Evolutionary conservation across 768 basidiomycete genomes (phyloP), one percentile per base, ranked within the genome.

Genomic region (Russula lepida): DNA sequence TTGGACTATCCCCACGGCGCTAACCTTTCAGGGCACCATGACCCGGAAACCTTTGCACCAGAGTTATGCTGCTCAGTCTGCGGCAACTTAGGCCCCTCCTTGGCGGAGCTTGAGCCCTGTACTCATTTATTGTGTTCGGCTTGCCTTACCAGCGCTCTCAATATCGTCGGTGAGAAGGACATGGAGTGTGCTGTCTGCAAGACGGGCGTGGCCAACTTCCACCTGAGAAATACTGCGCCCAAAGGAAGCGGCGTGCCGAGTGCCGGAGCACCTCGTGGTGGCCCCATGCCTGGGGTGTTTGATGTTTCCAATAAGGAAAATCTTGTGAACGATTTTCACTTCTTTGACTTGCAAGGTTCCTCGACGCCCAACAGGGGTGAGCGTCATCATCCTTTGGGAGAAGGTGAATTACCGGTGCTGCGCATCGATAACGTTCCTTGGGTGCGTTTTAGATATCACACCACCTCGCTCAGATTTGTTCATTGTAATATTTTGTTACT

Each of bases 401-500:
- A 52, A 23, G 68, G 67, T 47, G 79, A 82, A 37, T 74, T 78
- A 27, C 77, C 84, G 32, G 89, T 92, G 13, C 77, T 93, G 47
- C 77, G 91, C 27, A 88, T 93, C 65, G 91, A 92, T 70, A 92
- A 93, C 67, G 89, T 92, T 56, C 91, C 91, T 53, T 92, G 90
- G 90, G 89, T 90, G 68, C 46, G 81, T 74, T 49, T 37, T 50
- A 48, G 8, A 25, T 50, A 9, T 53, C 44, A 55, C 54, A 33
- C 25, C 32, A 2, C 52, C 33, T 55, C 35, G 37, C 28, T 35
- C 13, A 15, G 57, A 44, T 53, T 49, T 59, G 46, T 48, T 56
- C 25, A 63, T 41, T 35, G 49, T 41, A 27, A 55, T 55, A 61
- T 30, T 37, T 62, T 39, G 54, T 28, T 59, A 2, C 19, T 37